Evolutionary conservation across 768 basidiomycete genomes (phyloP), one percentile per base, ranked within the genome.

Genomic region (Multifurca ochricompacta): DNA sequence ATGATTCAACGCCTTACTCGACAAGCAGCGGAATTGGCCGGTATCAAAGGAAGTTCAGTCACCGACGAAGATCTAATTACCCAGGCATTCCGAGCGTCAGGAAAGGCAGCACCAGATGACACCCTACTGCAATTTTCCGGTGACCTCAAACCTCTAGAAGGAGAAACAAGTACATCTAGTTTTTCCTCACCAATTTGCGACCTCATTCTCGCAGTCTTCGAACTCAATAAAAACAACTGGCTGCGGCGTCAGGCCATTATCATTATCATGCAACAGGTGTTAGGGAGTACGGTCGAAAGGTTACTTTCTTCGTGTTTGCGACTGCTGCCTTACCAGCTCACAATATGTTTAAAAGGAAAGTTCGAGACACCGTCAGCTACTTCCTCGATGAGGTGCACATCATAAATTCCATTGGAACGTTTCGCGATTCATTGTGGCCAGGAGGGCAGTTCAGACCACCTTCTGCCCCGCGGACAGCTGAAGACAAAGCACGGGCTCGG

Each of bases 151-250:
- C 83, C 87, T 1, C 66, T 93, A 34, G 86, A 90, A 19, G 92
- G 90, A 32, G 95, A 96, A 68, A 89, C 87, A 2, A 92, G 87
- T 54, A 80, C 85, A 14, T 91, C 91, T 3, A 82, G 81, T 2
- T 98, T 98, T 68, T 91, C 92, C 2, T 83, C 85, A 0, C 94
- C 96, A 0, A 96, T 98, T 35, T 95, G 92, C 63, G 94, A 99
- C 64, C 72, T 99, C 25, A 76, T 97, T 42, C 76, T 98, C 49
- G 91, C 94, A 11, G 77, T 97, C 9, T 98, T 99, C 62, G 94
- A 96, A 68, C 79, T 98, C 16, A 84, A 96, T 70, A 92, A 91
- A 75, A 93, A 94, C 64, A 96, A 95, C 62, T 99, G 96, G 96
- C 73, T 98, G 25, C 77, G 95, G 48, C 75, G 91, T 18, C 96